These are phyloP conservation scores for Diaporthe ampelina DNA, from an alignment of 2,329 filamentous ascomycete genomes.

Conservation along the genomic window DNA sequence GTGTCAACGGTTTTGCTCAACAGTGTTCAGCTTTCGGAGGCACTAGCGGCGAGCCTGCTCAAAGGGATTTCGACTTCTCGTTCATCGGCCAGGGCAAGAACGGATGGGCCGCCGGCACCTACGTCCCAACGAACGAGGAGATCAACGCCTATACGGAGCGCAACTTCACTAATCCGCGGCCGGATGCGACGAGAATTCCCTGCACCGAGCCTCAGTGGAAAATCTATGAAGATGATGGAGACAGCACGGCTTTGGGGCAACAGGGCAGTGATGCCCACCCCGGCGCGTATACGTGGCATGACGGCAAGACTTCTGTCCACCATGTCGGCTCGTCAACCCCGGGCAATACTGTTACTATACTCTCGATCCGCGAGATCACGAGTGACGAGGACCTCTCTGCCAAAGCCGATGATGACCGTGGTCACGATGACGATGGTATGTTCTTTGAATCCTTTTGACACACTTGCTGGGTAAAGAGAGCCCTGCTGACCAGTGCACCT, in stretches of 20 bases:
- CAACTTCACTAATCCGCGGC: not conserved
- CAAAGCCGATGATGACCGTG: not conserved
- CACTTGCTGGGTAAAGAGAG: not conserved
- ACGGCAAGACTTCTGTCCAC: constrained; percentile 38
- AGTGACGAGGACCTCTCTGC: constrained; percentile 30
- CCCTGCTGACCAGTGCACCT: not conserved
- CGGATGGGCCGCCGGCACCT: constrained; percentile 1
- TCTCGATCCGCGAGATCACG: constrained; percentile 40
- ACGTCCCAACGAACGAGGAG: constrained; percentile 25
- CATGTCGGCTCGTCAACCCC: constrained; percentile 7
- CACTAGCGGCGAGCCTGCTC: not conserved
- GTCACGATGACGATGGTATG: constrained; percentile 22
- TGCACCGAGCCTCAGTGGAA: constrained; percentile 27
- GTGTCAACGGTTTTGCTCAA: not conserved
- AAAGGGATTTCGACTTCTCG: constrained; percentile 34
- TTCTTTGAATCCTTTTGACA: not conserved
- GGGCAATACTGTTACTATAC: constrained; percentile 33
- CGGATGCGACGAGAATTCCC: not conserved
- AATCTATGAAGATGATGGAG: constrained; percentile 39
- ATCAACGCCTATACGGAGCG: constrained; percentile 16
- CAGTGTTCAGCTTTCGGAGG: not conserved
- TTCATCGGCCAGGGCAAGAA: constrained; percentile 25
- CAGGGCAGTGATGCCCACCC: not conserved
- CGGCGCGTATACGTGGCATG: constrained; percentile 19
- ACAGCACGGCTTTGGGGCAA: not conserved